These are phyloP conservation scores for Silene coronaria DNA, from an alignment of 179 eudicot species.

Conservation along the genomic window DNA sequence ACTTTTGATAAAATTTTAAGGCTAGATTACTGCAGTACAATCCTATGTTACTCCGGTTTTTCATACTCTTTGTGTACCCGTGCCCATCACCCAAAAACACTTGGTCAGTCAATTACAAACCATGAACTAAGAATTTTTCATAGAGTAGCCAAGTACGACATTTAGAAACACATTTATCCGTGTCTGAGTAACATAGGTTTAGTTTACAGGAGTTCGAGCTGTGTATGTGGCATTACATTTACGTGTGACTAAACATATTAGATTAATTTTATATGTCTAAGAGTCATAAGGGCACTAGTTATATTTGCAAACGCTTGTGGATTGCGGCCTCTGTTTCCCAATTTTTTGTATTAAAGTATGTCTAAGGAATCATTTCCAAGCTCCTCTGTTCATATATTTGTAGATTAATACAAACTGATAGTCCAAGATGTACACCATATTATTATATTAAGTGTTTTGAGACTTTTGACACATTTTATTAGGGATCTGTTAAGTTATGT, in stretches of 20 bases:
- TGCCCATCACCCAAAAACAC: too few relatives aligned
- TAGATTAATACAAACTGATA: background rate
- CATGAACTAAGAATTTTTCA: too few relatives aligned
- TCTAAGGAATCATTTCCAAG: background rate
- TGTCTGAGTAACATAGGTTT: too few relatives aligned
- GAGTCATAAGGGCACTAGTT: background rate
- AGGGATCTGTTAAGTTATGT: slow-evolving; percentile 13
- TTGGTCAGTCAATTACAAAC: too few relatives aligned
- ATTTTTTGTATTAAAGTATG: background rate
- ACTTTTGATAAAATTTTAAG: background rate
- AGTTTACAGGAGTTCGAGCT: too few relatives aligned
- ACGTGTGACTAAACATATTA: background rate
- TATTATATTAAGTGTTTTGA: background rate
- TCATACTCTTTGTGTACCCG: background rate
- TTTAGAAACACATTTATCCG: too few relatives aligned
- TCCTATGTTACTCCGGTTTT: background rate
- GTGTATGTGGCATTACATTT: background rate
- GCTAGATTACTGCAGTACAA: background rate
- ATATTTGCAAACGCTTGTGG: background rate
- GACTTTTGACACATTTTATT: background rate
- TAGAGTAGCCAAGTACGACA: too few relatives aligned
- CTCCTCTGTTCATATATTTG: background rate
- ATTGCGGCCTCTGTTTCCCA: background rate
- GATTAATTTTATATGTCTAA: background rate
- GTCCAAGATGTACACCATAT: background rate